Conservation (phyloP, 495 filamentous ascomycete species). For the Podospora pseudopauciseta region DNA sequence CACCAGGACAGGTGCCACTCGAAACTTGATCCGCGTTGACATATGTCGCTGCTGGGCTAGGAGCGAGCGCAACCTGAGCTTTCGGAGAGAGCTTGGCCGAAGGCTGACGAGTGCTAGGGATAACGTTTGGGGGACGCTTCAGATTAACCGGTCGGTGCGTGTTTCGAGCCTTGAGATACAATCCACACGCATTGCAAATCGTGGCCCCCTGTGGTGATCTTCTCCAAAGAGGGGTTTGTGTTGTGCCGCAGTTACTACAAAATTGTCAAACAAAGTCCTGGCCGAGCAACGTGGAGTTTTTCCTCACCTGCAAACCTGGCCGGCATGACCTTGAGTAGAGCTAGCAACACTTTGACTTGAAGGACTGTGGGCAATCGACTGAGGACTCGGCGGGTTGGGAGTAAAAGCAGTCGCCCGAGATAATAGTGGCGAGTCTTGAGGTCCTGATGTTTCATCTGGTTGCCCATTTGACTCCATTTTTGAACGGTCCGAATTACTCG, state of each 20-base stretch:
- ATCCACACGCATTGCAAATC: constrained; percentile 96
- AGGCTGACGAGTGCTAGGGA: constrained; percentile 38
- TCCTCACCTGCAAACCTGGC: constrained; percentile 55
- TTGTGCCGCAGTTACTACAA: constrained; percentile 87
- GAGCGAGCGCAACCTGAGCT: constrained; percentile 29
- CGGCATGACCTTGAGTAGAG: constrained; percentile 31
- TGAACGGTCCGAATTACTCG: constrained; percentile 5
- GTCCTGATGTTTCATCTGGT: constrained; percentile 12
- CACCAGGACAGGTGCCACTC: constrained; percentile 88
- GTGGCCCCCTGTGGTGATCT: constrained; percentile 87
- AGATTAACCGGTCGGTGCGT: constrained; percentile 82
- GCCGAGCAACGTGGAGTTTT: background rate
- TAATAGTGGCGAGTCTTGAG: constrained; percentile 16
- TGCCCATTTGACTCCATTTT: constrained; percentile 9
- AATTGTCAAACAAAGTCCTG: constrained; percentile 24
- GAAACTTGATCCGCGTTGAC: constrained; percentile 68
- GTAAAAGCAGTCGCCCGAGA: constrained; percentile 14
- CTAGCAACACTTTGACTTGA: constrained; percentile 16
- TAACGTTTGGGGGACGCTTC: constrained; percentile 58
- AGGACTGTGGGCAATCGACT: constrained; percentile 12
- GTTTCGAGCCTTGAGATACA: constrained; percentile 93
- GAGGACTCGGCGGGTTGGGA: constrained; percentile 20
- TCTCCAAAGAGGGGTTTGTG: constrained; percentile 90
- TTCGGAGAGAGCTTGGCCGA: constrained; percentile 35
- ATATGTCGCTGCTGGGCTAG: constrained; percentile 64